Conservation (phyloP, 495 filamentous ascomycete species). For the Amorphotheca resinae region DNA sequence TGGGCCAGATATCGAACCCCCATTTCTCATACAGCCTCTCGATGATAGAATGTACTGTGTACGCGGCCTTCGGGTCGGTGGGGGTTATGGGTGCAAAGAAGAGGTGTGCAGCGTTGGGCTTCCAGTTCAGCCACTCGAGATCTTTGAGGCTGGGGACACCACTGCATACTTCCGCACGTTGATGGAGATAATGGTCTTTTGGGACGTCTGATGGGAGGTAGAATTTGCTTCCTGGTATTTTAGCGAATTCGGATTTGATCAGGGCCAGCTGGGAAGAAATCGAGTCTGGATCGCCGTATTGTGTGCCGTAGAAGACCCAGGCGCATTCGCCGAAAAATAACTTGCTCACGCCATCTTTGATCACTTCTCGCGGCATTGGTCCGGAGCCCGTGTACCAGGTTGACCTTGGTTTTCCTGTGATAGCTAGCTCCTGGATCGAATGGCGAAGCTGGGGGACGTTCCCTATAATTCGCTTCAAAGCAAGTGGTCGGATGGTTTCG, state of each 20-base stretch:
- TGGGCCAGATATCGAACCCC: slow-evolving; percentile 37
- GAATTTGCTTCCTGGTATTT: slow-evolving; percentile 26
- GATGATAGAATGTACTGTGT: slow-evolving; percentile 22
- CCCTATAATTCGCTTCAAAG: slow-evolving; percentile 36
- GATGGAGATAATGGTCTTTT: slow-evolving; percentile 16
- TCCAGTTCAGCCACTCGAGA: slow-evolving; percentile 41
- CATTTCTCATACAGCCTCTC: slow-evolving; percentile 23
- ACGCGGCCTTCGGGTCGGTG: slow-evolving; percentile 30
- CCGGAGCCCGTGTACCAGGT: slow-evolving; percentile 30
- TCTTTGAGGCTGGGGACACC: slow-evolving; percentile 36
- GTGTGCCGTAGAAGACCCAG: slow-evolving; percentile 40
- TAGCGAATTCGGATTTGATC: slow-evolving; percentile 27
- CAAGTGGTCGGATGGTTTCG: slow-evolving; percentile 39
- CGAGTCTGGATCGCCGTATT: slow-evolving; percentile 29
- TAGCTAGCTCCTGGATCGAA: slow-evolving; percentile 36
- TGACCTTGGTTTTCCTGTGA: slow-evolving; percentile 30
- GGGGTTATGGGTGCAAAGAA: slow-evolving; percentile 41
- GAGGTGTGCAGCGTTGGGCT: slow-evolving; percentile 39
- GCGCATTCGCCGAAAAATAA: slow-evolving; percentile 30
- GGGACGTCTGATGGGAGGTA: slow-evolving; percentile 21
- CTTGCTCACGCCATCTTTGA: slow-evolving; percentile 27
- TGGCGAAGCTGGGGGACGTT: slow-evolving; percentile 45
- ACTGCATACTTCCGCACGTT: slow-evolving; percentile 15
- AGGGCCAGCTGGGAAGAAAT: slow-evolving; percentile 20
- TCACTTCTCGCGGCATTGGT: slow-evolving; percentile 25